Evolutionary conservation across 2,329 filamentous ascomycete species (phyloP).

Genomic region (Colletotrichum spaethianum): DNA sequence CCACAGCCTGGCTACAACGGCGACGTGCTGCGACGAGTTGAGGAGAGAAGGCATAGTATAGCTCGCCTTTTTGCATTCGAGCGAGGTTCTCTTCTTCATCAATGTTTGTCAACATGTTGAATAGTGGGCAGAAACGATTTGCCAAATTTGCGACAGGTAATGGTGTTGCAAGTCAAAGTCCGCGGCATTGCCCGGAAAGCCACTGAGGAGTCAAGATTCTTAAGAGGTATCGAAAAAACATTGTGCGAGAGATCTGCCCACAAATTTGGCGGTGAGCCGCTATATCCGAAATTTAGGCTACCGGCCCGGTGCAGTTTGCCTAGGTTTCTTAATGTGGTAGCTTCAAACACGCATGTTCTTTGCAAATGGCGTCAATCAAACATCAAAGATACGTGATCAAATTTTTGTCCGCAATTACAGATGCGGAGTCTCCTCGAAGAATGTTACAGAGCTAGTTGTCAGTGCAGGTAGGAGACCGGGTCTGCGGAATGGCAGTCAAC

Average conservation of each 20-base stretch:
- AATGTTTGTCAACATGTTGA: background rate
- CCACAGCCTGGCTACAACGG: background rate
- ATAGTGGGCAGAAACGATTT: too few species aligned
- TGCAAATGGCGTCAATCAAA: background rate
- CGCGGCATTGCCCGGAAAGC: background rate
- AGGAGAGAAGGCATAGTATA: background rate
- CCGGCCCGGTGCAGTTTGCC: background rate
- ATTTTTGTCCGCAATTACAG: background rate
- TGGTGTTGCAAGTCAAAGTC: background rate
- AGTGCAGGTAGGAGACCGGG: too few species aligned
- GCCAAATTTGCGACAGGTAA: background rate
- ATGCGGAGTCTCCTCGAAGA: background rate
- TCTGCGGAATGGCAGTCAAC: too few species aligned
- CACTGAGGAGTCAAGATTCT: background rate
- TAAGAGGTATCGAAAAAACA: background rate
- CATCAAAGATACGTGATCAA: background rate
- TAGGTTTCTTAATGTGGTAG: too few species aligned
- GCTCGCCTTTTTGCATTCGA: background rate
- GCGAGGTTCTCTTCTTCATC: background rate
- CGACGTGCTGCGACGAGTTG: background rate
- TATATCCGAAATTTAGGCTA: background rate
- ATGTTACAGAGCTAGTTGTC: too few species aligned
- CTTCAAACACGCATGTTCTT: background rate
- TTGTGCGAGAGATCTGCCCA: background rate
- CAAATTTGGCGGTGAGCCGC: too few species aligned